Evolutionary conservation across 2,329 filamentous ascomycete species (phyloP).

Genomic region (Botrytis byssoidea): DNA sequence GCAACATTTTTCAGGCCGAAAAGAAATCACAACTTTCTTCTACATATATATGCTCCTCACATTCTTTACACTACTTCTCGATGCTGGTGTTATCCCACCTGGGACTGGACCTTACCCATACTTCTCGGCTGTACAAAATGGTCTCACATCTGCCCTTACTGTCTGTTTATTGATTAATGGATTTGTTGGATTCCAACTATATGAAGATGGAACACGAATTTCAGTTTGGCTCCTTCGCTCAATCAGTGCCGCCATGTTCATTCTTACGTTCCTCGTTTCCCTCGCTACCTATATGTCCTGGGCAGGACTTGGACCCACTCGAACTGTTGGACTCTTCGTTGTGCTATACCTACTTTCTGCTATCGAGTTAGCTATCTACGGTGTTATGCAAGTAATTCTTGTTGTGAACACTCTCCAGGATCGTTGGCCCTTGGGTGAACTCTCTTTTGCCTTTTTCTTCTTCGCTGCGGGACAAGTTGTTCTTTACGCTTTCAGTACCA

Average conservation of each 20-base stretch:
- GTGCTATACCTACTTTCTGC: conserved; percentile 90
- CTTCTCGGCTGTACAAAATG: conserved; percentile 85
- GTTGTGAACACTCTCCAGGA: conserved; percentile 90
- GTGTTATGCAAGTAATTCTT: conserved; percentile 82
- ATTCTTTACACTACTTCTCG: conserved; percentile 82
- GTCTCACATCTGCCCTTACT: conserved; percentile 79
- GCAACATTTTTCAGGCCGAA: conserved; percentile 49
- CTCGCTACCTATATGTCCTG: conserved; percentile 91
- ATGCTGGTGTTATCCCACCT: conserved; percentile 87
- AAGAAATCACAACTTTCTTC: conserved; percentile 84
- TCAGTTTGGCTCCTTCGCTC: conserved; percentile 90
- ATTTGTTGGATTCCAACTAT: conserved; percentile 96
- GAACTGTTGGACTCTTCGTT: conserved; percentile 85
- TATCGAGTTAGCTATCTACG: conserved; percentile 80
- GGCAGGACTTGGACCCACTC: conserved; percentile 80
- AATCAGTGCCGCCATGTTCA: conserved; percentile 76
- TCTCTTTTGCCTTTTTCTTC: conserved; percentile 85
- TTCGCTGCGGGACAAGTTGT: conserved; percentile 91
- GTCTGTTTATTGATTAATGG: conserved; percentile 93
- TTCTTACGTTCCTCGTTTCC: conserved; percentile 81
- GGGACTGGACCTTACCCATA: conserved; percentile 80
- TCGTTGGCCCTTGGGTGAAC: conserved; percentile 91
- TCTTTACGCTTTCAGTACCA: conserved; percentile 83
- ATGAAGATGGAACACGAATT: conserved; percentile 91
- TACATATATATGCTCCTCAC: conserved; percentile 93